A percentile compares a stretch with the other conserved stretches of the same genome.
Evolutionary conservation across 495 filamentous ascomycete genomes (phyloP).

Genomic region (Hypoxylon perforatum): DNA sequence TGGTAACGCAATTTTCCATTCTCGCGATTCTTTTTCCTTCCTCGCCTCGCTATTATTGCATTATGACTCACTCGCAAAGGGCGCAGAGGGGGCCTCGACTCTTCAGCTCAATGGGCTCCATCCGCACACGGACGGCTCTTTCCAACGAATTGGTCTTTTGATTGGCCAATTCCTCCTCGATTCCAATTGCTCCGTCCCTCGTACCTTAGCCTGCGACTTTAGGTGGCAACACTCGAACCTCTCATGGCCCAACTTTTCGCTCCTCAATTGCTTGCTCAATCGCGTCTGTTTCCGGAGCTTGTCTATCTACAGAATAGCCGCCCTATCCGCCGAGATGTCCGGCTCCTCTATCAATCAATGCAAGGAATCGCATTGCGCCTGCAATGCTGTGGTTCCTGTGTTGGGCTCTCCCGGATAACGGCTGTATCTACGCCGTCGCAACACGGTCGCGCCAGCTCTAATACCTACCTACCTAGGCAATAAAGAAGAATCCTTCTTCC

Average conservation of each 20-base stretch:
- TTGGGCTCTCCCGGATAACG: constrained; percentile 28
- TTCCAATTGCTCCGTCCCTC: constrained; percentile 19
- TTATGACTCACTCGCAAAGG: constrained; percentile 37
- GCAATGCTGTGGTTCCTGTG: constrained; percentile 19
- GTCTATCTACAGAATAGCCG: constrained; percentile 28
- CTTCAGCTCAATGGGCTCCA: constrained; percentile 40
- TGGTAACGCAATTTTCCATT: background rate
- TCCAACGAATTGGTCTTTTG: constrained; percentile 27
- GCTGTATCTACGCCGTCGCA: constrained; percentile 26
- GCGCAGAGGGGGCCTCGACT: constrained; percentile 12
- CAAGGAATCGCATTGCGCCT: constrained; percentile 18
- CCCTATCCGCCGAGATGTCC: constrained; percentile 31
- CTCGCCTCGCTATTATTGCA: constrained; percentile 30
- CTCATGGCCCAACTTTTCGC: constrained; percentile 8
- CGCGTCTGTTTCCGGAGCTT: constrained; percentile 21
- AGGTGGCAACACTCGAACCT: constrained; percentile 29
- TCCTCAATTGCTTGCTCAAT: constrained; percentile 36
- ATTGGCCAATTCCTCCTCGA: constrained; percentile 45
- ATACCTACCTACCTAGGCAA: constrained; percentile 36
- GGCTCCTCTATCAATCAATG: constrained; percentile 23
- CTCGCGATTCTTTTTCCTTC: constrained; percentile 25
- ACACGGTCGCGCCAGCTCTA: constrained; percentile 37
- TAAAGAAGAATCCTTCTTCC: constrained; percentile 22
- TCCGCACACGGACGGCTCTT: constrained; percentile 33
- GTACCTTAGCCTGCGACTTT: constrained; percentile 20